phyloP scores from a whole-genome alignment of 2,329 filamentous ascomycete species.

The Ophiostoma angusticollis region DNA sequence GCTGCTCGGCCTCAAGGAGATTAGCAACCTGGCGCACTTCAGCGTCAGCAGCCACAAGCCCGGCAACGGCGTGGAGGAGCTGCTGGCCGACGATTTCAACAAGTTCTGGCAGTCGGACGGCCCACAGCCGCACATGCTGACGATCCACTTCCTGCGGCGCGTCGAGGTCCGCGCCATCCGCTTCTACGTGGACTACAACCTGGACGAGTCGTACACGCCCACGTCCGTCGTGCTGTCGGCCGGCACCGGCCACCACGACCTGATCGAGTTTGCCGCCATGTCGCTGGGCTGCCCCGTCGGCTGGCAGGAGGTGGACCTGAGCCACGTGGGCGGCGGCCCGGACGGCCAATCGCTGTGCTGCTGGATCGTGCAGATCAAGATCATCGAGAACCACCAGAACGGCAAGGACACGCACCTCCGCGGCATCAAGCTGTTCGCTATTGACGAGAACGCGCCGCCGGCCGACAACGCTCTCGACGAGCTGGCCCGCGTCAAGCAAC shows the following conservation, averaged over 20 bases:
- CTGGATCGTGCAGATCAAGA: constrained; percentile 79
- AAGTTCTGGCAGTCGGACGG: constrained; percentile 83
- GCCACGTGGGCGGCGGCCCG: constrained; percentile 40
- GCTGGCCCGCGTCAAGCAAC: constrained; percentile 21
- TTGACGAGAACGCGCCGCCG: constrained; percentile 36
- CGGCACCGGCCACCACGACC: constrained; percentile 81
- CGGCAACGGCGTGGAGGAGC: constrained; percentile 63
- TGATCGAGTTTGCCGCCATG: constrained; percentile 77
- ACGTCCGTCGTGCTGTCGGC: constrained; percentile 83
- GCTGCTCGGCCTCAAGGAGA: constrained; percentile 58
- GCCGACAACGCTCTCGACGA: constrained; percentile 23
- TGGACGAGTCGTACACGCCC: constrained; percentile 93
- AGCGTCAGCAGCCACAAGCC: constrained; percentile 74
- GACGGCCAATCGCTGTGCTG: constrained; percentile 68
- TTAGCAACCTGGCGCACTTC: constrained; percentile 72
- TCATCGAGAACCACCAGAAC: constrained; percentile 96
- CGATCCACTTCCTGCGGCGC: constrained; percentile 74
- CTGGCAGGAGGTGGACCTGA: constrained; percentile 73
- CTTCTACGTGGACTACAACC: constrained; percentile 81
- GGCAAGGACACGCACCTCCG: constrained; percentile 97
- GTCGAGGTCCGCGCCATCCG: constrained; percentile 66
- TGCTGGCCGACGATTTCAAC: constrained; percentile 58
- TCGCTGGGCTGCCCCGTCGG: constrained; percentile 66
- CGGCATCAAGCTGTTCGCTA: constrained; percentile 73
- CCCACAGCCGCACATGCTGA: constrained; percentile 65